Percentiles rank a stretch among this genome's conserved stretches.
These are phyloP conservation scores for Vitis hybrid DNA, from an alignment of 177 flowering plant species.

Conservation along the genomic window DNA sequence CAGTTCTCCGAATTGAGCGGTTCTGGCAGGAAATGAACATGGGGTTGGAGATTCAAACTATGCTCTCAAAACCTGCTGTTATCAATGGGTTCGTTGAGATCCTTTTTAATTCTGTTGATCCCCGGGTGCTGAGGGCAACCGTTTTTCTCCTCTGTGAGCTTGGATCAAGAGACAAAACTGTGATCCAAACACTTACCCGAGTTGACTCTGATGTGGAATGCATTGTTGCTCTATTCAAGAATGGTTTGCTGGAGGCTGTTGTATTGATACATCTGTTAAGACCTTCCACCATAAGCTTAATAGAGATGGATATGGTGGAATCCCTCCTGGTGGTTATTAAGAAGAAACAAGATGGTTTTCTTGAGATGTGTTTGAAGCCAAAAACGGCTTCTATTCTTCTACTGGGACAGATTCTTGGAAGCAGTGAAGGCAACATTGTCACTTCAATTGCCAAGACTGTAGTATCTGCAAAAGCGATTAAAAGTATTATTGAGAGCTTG, in stretches of 20 bases:
- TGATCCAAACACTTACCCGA: constrained; percentile 61
- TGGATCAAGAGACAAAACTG: constrained; percentile 57
- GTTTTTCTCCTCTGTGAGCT: constrained; percentile 66
- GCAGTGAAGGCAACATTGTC: constrained; percentile 27
- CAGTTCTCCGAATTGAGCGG: constrained; percentile 57
- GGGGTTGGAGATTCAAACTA: constrained; percentile 41
- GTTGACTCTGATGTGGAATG: constrained; percentile 74
- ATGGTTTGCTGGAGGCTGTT: constrained; percentile 71
- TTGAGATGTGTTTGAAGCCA: constrained; percentile 51
- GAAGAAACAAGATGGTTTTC: constrained; percentile 36
- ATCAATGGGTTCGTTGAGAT: constrained; percentile 76
- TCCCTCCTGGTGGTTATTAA: constrained; percentile 47
- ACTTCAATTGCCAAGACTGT: constrained; percentile 32
- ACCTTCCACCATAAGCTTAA: constrained; percentile 38
- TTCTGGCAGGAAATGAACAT: constrained; percentile 52
- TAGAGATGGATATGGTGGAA: constrained; percentile 62
- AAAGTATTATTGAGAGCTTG: constrained; percentile 45
- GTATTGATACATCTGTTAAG: constrained; percentile 63
- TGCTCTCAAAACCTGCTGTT: constrained; percentile 64
- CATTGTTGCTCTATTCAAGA: constrained; percentile 64
- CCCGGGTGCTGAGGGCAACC: constrained; percentile 47
- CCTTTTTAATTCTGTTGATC: constrained; percentile 66
- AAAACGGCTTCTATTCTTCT: constrained; percentile 61
- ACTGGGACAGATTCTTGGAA: constrained; percentile 44
- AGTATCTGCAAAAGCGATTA: constrained; percentile 41